Conservation (phyloP, 495 filamentous ascomycete species). For the Neurospora sp. region DNA sequence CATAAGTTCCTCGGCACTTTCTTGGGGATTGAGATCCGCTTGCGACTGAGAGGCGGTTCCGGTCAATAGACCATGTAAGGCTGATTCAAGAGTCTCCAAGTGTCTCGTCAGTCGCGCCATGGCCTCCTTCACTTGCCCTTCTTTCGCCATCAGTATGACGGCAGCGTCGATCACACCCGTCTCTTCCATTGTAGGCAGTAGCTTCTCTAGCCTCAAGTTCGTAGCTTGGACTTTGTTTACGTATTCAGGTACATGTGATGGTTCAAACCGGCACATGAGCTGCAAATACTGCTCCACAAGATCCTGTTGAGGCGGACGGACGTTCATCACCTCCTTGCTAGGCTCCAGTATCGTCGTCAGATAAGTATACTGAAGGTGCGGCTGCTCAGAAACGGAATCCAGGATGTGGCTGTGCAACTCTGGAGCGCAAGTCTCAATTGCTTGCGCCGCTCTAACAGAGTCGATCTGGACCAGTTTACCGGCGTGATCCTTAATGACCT, state of each 20-base stretch:
- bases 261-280: conserved; percentile 78
- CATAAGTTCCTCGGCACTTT: conserved; percentile 51
- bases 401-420: conserved; percentile 65
- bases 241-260: conserved; percentile 75
- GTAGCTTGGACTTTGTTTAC: conserved; percentile 68
- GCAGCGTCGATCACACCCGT: conserved; percentile 89
- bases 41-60: conserved; percentile 41
- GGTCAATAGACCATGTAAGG: conserved; percentile 59
- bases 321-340: conserved; percentile 30
- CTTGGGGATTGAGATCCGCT: conserved; percentile 30
- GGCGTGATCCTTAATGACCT: conserved; percentile 60
- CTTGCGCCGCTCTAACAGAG: conserved; percentile 55
- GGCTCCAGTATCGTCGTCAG: conserved; percentile 72
- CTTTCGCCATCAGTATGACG: conserved; percentile 80
- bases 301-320: conserved; percentile 26
- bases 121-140: conserved; percentile 73
- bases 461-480: conserved; percentile 60
- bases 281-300: conserved; percentile 83
- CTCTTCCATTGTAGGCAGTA: conserved; percentile 80
- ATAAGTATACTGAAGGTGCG: conserved; percentile 64
- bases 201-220: conserved; percentile 68
- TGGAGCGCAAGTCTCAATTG: conserved; percentile 55
- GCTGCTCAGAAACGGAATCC: conserved; percentile 50
- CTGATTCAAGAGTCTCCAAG: conserved; percentile 65
- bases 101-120: conserved; percentile 78